Evolutionary conservation across 192 early-diverging fungal genomes (phyloP).

Genomic region (Gaertneriomyces sp.): DNA sequence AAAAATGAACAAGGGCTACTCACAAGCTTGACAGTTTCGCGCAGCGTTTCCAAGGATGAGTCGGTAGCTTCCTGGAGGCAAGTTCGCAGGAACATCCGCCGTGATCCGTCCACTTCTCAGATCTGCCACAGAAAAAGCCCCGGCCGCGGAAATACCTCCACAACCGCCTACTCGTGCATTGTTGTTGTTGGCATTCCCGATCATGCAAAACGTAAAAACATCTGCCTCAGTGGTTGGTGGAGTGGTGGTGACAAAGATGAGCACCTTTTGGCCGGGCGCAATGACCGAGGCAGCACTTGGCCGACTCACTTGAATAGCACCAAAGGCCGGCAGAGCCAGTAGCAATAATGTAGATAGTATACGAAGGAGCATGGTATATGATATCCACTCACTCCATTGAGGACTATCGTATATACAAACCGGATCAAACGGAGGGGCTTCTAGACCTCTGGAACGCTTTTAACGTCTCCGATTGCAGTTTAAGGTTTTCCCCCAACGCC

Average conservation of each 20-base stretch:
- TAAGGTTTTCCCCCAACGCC: no score
- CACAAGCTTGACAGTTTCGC: background rate
- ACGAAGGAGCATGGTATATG: no score
- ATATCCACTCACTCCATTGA: no score
- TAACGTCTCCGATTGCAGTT: no score
- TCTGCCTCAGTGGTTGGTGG: background rate
- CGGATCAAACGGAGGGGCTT: no score
- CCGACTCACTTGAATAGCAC: background rate
- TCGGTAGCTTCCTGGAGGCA: constrained; percentile 8
- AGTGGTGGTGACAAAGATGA: constrained; percentile 12
- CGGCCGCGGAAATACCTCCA: background rate
- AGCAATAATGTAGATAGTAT: no score
- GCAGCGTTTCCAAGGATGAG: constrained; percentile 4
- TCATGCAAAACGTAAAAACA: constrained; percentile 5
- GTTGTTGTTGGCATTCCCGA: background rate
- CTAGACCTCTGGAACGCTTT: no score
- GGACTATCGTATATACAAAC: no score
- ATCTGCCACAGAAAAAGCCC: constrained; percentile 8
- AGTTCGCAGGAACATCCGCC: constrained; percentile 4
- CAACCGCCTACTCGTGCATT: constrained; percentile 7
- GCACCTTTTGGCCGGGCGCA: constrained; percentile 14
- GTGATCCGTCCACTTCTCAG: constrained; percentile 13
- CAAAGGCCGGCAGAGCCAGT: no score
- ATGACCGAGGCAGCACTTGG: constrained; percentile 7
- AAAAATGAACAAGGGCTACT: background rate